Conservation (phyloP, 768 basidiomycete genomes). For the Pleurotus tuoliensis region DNA sequence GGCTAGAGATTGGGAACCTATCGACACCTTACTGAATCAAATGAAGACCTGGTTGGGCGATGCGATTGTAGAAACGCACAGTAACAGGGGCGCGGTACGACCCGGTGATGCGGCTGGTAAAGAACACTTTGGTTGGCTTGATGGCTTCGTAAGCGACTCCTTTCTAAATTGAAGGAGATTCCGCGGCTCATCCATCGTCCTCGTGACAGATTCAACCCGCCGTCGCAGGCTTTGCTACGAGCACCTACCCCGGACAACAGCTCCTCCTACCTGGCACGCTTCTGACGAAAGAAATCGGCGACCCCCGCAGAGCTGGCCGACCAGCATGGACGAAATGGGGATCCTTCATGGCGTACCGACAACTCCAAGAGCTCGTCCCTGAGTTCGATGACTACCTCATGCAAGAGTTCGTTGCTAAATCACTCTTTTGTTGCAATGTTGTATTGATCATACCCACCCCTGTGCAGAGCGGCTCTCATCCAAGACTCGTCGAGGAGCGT, state of each 20-base stretch:
- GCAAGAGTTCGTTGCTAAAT: not conserved
- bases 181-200: not conserved
- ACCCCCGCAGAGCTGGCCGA: not conserved
- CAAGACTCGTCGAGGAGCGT: not conserved
- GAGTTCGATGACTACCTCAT: not conserved
- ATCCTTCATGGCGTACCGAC: conserved; percentile 4
- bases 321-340: conserved; percentile 6
- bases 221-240: conserved; percentile 1
- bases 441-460: not conserved
- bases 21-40: not conserved
- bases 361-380: conserved; percentile 3
- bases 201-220: not conserved
- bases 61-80: not conserved
- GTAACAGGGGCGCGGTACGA: not conserved
- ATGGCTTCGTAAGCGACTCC: not conserved
- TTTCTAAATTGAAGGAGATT: no score
- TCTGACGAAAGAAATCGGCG: not conserved
- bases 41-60: not conserved
- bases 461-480: not conserved
- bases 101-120: not conserved
- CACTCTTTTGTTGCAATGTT: not conserved
- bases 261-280: conserved; percentile 1
- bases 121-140: conserved; percentile 4
- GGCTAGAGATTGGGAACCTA: not conserved
- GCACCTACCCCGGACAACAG: not conserved